Base-by-base conservation (phyloP, 495 filamentous ascomycete genomes). In the Penicillium manginii region DNA sequence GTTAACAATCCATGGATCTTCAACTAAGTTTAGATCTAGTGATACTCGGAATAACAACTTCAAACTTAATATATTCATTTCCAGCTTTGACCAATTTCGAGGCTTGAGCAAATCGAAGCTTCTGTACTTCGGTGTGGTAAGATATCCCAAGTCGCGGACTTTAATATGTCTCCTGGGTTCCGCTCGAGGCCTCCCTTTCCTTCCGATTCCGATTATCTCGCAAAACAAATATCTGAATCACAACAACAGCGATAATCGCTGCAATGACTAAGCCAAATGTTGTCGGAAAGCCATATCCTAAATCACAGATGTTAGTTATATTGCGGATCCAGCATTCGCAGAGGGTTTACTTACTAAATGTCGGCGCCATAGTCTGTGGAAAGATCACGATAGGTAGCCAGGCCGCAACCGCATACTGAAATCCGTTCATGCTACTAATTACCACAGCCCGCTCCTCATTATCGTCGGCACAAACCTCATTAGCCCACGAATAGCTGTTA, bases 351-450 rank as follows among this genome's bases (percentile, higher is more conserved):
- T 43, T n/a, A 43, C 40, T 12, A 19, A 43, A 43, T 0, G 15
- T 17, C 17, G 40, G 40, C 10, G 40, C 40, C 40, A 43, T 43
- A 2, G 40, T 43, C 7, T 43, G 40, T 18, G 40, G 12, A 29
- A 65, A 66, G 29, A 71, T 68, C 39, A 71, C 37, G 33, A 71
- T 62, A 8, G 68, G 65, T 43, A 71, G 56, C 68, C 65, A 71
- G 19, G 68, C 65, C 11, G 65, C 62, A 10, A 71, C 68, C 1
- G 65, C 66, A 42, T 68, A 65, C 31, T 63, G 59, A 37, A 68
- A 61, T 2, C 60, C 60, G 22, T 65, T 68, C 66, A 68, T 68
- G 15, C 57, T 63, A 40, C 57, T 61, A 29, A 65, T 57, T 5
- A 63, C 60, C 9, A 68, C 22, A 15, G 66, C 62, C 5, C 66